phyloP scores from a whole-genome alignment of 1,284 basidiomycete species.

The Pyrrhoderma lamaoense region DNA sequence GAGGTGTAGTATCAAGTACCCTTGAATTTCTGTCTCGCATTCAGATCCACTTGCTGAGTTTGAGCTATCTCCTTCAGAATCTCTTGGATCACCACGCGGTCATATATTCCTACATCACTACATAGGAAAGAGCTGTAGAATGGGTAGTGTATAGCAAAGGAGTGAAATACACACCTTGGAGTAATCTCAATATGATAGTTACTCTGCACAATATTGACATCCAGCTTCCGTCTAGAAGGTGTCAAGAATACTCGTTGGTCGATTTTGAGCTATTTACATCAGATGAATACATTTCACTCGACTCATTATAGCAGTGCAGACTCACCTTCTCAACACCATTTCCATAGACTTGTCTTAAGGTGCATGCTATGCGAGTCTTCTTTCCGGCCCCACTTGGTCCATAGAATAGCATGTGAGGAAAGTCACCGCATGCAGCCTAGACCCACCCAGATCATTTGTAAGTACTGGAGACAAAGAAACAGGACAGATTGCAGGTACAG shows the following conservation, averaged over 20 bases:
- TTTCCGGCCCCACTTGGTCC: constrained; percentile 97
- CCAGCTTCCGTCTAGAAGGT: constrained; percentile 90
- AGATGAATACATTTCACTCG: constrained; percentile 2
- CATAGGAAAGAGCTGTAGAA: constrained; percentile 5
- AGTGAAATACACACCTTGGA: constrained; percentile 57
- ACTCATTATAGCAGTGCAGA: no score
- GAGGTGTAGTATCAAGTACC: constrained; percentile 40
- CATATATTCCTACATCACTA: constrained; percentile 95
- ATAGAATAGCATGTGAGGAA: constrained; percentile 97
- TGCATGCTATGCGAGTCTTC: constrained; percentile 93
- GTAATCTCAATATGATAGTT: constrained; percentile 99
- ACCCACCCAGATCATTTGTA: constrained; percentile 2
- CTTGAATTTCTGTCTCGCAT: constrained; percentile 95
- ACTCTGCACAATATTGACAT: constrained; percentile 88
- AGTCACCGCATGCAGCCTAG: constrained; percentile 84
- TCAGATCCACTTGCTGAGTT: constrained; percentile 96
- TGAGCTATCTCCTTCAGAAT: constrained; percentile 98
- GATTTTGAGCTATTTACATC: constrained; percentile 59
- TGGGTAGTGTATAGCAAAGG: neutral
- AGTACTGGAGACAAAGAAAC: neutral
- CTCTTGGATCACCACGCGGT: constrained; percentile 94
- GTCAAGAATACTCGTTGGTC: constrained; percentile 96
- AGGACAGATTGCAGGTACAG: no score
- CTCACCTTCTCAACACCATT: constrained; percentile 86
- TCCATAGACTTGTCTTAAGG: constrained; percentile 86